Evolutionary conservation across 352 stramenopile genomes (phyloP).

Genomic region (Phytophthora crassamura): DNA sequence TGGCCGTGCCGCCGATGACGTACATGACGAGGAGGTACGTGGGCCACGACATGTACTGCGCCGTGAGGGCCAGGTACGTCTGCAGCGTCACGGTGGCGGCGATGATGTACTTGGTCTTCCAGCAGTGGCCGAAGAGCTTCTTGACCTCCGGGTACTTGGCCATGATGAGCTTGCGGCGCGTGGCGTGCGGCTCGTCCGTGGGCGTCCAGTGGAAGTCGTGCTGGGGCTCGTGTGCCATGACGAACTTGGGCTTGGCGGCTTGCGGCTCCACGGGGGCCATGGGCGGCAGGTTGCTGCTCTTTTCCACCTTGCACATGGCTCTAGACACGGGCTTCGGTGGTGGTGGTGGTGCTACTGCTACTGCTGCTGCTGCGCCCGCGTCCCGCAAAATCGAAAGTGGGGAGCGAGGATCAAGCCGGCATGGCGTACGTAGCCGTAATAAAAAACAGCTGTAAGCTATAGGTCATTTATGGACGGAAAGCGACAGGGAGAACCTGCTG

Average conservation of each 20-base stretch:
- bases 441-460: slow-evolving; percentile 21
- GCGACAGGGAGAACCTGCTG: slow-evolving; percentile 25
- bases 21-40: slow-evolving; percentile 76
- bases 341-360: too few species aligned
- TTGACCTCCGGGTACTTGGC: slow-evolving; percentile 92
- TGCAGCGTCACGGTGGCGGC: slow-evolving; percentile 78
- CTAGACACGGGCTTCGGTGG: neutral
- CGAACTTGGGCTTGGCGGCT: slow-evolving; percentile 50
- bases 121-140: slow-evolving; percentile 87
- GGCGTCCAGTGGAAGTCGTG: slow-evolving; percentile 86
- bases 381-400: slow-evolving; percentile 42
- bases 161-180: slow-evolving; percentile 82
- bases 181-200: slow-evolving; percentile 89
- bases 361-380: slow-evolving; percentile 24
- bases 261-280: slow-evolving; percentile 51
- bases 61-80: slow-evolving; percentile 75
- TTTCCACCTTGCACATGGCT: slow-evolving; percentile 59
- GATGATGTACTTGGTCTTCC: slow-evolving; percentile 91
- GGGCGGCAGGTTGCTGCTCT: slow-evolving; percentile 36
- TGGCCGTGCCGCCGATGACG: slow-evolving; percentile 91
- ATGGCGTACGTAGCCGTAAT: slow-evolving; percentile 24
- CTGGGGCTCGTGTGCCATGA: slow-evolving; percentile 52
- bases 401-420: neutral
- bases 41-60: slow-evolving; percentile 74
- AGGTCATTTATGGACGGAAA: slow-evolving; percentile 4